Conservation (phyloP, 2,329 filamentous ascomycete genomes). For the Aciculosporium take region DNA sequence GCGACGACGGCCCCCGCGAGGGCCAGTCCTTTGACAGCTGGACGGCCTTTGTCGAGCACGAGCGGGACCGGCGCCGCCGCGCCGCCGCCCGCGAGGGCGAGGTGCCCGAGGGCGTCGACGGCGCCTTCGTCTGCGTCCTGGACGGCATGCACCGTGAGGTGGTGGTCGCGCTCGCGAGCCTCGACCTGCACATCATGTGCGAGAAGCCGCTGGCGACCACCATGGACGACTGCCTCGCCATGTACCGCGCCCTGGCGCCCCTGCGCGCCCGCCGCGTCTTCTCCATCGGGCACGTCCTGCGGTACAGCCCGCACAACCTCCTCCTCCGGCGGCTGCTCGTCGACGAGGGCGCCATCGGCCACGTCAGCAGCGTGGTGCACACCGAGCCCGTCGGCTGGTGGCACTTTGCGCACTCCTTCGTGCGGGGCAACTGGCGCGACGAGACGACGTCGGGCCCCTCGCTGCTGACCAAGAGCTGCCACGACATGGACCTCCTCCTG, state of each 20-base stretch:
- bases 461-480: conserved; percentile 86
- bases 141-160: conserved; percentile 83
- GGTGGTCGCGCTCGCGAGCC: conserved; percentile 55
- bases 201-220: conserved; percentile 87
- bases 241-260: conserved; percentile 45
- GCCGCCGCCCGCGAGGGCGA: conserved; percentile 30
- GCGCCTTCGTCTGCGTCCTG: conserved; percentile 52
- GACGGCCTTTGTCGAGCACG: conserved; percentile 63
- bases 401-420: conserved; percentile 87
- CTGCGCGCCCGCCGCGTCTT: conserved; percentile 41
- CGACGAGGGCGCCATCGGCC: conserved; percentile 62
- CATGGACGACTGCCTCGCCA: conserved; percentile 61
- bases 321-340: conserved; percentile 65
- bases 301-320: conserved; percentile 88
- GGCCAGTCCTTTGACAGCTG: conserved; percentile 62
- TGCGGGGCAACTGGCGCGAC: conserved; percentile 87
- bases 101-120: conserved; percentile 44
- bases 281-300: conserved; percentile 83
- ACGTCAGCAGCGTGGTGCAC: conserved; percentile 75
- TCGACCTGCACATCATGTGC: conserved; percentile 73
- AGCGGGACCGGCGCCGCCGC: conserved; percentile 44
- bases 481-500: conserved; percentile 84
- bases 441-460: conserved; percentile 64
- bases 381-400: conserved; percentile 93
- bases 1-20: conserved; percentile 29